Base-by-base conservation (phyloP, 352 stramenopile species). In the Labyrinthula sp. region DNA sequence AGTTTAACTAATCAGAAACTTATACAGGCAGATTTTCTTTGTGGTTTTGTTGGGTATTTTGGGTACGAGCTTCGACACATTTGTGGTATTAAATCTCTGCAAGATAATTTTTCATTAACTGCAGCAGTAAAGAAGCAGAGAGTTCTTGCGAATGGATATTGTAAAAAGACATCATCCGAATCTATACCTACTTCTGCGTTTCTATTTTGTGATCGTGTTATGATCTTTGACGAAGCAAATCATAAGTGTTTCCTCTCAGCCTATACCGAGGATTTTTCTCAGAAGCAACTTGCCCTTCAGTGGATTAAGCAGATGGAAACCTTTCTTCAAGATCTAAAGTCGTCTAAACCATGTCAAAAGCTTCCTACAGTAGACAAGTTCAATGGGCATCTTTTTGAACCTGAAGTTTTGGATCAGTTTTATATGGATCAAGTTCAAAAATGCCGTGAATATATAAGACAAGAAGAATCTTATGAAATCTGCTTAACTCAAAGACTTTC, bases 401-500 rank as follows among this genome's bases (percentile, higher is more conserved):
- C n/a, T 8, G n/a, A 52, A 18, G 29, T 36, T 27, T 26, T 70
- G 68, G 9, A 61, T 17, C 2, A 57, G 21, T 67, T 73, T 57
- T 93, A 94, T 50, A 47, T 82, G 27, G 38, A 60, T 3, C 72
- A 89, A 50, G 86, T 93, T 47, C 56, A 59, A 2, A 58, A 72
- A 23, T 84, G 83, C 43, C 75, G 87, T 43, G 65, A 79, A 31
- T 57, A 88, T 34, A 93, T 93, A 46, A 65, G 72, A 38, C 67
- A 69, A 12, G 82, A 82, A 9, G 81, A 94, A 58, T 89, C 79
- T 18, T 95, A 95, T 59, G 82, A 95, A 63, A 66, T 93, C 18
- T 95, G 84, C 54, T 58, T 95, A 24, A 95, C 84, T 1, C 93
- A 92, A 64, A 73, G 92, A 50, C 63, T 94, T 10, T 64, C 75